Evolutionary conservation across 441 rosid species (phyloP), one percentile per base, ranked within the genome.

Genomic region (Bocquillonia castaneifolia): DNA sequence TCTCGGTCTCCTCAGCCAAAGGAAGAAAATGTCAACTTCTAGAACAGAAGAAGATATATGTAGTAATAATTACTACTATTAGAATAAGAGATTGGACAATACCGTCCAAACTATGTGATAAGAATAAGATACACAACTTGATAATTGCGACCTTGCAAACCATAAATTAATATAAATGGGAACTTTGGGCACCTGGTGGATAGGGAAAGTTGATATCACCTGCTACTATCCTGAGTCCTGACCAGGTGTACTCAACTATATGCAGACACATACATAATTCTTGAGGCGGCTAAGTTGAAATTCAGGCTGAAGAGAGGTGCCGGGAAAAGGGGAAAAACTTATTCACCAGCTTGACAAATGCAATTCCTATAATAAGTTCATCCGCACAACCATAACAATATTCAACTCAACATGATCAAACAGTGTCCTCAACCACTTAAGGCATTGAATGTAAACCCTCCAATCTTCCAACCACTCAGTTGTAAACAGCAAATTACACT

Each of bases 21-120:
- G 0, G 28, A 0, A 5, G 12, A 1, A 1, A 6, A 26, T 36
- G 74, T 74, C 77, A 63, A 71, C 74, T 76, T 81, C 77, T 72
- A 66, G 76, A 73, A 65, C 58, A 9, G 55, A 62, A 22, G 18
- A 47, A 52, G 51, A 69, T 32, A 64, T 39, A 40, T 8, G 8
- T 10, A 9, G 26, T 18, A 20, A n/a, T n/a, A n/a, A n/a, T n/a
- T n/a, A n/a, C n/a, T n/a, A n/a, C 28, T 32, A 28, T 23, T 5
- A 8, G 36, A 9, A 28, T 6, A 14, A 25, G 12, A 50, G 28
- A 36, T 34, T 34, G 17, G 22, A 64, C 28, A 36, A 31, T 68
- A 69, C 66, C 47, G 55, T 20, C 1, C 13, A 51, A 10, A 5
- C 9, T 29, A 51, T 25, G 18, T 20, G 45, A 8, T 28, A 12